Evolutionary conservation across 1,139 yeast genomes (phyloP).

Genomic region (Pichia sp.): DNA sequence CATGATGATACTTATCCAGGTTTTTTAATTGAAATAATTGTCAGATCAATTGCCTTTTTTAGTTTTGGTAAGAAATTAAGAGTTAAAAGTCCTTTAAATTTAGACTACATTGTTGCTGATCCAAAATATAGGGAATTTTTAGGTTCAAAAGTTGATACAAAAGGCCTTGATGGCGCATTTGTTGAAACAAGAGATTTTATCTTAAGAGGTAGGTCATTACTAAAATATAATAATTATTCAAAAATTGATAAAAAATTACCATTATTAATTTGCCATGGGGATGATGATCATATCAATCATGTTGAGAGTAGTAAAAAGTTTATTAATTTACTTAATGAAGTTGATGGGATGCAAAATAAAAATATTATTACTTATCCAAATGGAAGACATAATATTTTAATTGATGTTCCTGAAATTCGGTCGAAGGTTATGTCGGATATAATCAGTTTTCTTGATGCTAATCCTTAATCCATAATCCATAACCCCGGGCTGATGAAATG

Average conservation of each 20-base stretch:
- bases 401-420: slow-evolving; percentile 32
- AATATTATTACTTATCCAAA: slow-evolving; percentile 23
- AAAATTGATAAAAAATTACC: slow-evolving; percentile 38
- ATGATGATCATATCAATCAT: slow-evolving; percentile 49
- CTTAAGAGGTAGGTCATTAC: slow-evolving; percentile 50
- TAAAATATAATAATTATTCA: slow-evolving; percentile 37
- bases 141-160: slow-evolving; percentile 6
- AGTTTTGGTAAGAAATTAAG: slow-evolving; percentile 42
- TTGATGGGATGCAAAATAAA: slow-evolving; percentile 30
- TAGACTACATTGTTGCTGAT: slow-evolving; percentile 53
- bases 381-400: slow-evolving; percentile 41
- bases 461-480: too few relatives aligned
- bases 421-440: slow-evolving; percentile 27
- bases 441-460: slow-evolving; percentile 34
- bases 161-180: slow-evolving; percentile 37
- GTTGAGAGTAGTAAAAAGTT: slow-evolving; percentile 48
- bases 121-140: slow-evolving; percentile 42
- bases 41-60: slow-evolving; percentile 43
- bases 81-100: slow-evolving; percentile 50
- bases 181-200: slow-evolving; percentile 60
- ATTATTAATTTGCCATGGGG: slow-evolving; percentile 51
- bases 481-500: too few relatives aligned
- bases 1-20: slow-evolving; percentile 58
- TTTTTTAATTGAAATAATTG: slow-evolving; percentile 36
- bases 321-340: slow-evolving; percentile 32